These are phyloP conservation scores for Mycena floridula DNA, from an alignment of 768 basidiomycete genomes.

Conservation along the genomic window DNA sequence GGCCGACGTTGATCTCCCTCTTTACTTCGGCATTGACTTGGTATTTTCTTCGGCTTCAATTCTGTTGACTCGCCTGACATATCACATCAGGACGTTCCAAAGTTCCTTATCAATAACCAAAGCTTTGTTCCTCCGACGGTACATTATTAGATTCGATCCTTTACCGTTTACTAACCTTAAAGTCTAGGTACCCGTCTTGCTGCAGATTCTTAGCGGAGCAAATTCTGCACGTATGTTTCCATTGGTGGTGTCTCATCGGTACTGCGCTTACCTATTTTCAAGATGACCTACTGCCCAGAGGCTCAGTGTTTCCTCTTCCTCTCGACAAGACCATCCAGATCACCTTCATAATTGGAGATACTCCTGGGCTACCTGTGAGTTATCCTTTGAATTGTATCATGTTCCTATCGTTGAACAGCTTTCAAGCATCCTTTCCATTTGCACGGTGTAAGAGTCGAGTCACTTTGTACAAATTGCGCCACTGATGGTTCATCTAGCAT, in stretches of 20 bases:
- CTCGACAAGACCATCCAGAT: constrained; percentile 31
- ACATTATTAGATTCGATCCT: no score
- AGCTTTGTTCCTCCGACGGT: constrained; percentile 8
- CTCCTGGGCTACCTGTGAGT: constrained; percentile 17
- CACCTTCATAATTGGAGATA: constrained; percentile 19
- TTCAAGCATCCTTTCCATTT: constrained; percentile 23
- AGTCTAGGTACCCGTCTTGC: constrained; percentile 23
- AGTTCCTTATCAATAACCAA: constrained; percentile 9
- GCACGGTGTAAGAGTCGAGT: constrained; percentile 18
- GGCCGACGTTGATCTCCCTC: constrained; percentile 13
- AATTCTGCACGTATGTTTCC: constrained; percentile 9
- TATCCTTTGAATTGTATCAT: constrained; percentile 6
- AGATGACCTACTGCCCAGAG: constrained; percentile 22
- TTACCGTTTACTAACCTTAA: no score
- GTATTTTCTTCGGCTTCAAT: neutral
- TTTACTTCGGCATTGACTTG: constrained; percentile 10
- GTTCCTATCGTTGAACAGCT: constrained; percentile 10
- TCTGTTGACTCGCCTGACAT: no score
- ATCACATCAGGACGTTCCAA: no score
- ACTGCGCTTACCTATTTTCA: neutral
- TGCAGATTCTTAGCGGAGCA: constrained; percentile 28
- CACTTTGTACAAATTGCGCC: neutral
- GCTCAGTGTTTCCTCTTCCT: constrained; percentile 29
- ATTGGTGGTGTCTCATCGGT: neutral
- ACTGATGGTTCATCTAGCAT: constrained; percentile 13